phyloP scores from a whole-genome alignment of 495 filamentous ascomycete species.

The Daldinia grandis region DNA sequence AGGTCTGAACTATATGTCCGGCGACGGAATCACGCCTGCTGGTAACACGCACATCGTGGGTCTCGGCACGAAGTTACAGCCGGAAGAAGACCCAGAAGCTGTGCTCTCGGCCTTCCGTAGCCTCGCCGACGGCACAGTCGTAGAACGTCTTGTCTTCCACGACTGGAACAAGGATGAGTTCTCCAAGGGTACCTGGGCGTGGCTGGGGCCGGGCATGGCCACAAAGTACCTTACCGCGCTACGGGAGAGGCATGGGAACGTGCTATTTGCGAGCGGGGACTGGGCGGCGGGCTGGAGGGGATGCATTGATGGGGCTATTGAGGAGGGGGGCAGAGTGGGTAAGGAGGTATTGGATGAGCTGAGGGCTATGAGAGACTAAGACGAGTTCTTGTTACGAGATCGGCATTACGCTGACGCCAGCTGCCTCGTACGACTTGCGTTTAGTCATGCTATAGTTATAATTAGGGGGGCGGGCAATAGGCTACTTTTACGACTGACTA shows the following conservation, averaged over 20 bases:
- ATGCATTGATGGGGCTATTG: constrained; percentile 2
- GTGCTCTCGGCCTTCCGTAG: not conserved
- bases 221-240: not conserved
- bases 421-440: not conserved
- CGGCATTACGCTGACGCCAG: not conserved
- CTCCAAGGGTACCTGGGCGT: constrained; percentile 7
- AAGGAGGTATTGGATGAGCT: constrained; percentile 2
- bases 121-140: not conserved
- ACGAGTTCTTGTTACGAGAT: not conserved
- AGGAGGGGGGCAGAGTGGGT: not conserved
- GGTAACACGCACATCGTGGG: constrained; percentile 1
- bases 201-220: constrained; percentile 1
- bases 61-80: not conserved
- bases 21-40: not conserved
- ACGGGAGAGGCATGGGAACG: not conserved
- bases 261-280: constrained; percentile 7
- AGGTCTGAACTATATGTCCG: not conserved
- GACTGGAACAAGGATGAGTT: constrained; percentile 3
- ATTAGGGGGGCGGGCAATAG: not conserved
- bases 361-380: not conserved
- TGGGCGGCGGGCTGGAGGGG: constrained; percentile 3
- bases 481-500: not conserved
- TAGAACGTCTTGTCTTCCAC: not conserved
- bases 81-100: not conserved
- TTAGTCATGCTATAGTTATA: constrained; percentile 3